Conservation (phyloP, 2,329 filamentous ascomycete genomes). For the Aspergillus ochraceus region DNA sequence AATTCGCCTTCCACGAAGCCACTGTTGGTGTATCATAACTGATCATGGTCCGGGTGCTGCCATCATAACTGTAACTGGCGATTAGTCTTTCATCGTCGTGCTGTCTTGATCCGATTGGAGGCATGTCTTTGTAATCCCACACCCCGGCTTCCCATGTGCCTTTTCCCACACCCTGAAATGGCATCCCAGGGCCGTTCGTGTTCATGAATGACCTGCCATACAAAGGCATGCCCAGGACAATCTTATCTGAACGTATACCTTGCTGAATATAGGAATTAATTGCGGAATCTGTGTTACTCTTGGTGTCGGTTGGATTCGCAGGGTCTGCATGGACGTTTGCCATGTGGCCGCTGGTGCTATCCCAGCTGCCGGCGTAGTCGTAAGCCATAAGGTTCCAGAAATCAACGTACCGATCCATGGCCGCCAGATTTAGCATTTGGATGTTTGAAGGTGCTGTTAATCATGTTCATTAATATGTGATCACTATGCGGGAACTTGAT, state of each 20-base stretch:
- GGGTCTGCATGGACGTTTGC: conserved; percentile 66
- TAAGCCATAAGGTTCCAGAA: conserved; percentile 73
- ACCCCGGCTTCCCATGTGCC: neutral
- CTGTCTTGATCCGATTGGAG: conserved; percentile 64
- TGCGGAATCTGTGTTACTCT: neutral
- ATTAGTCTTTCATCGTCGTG: conserved; percentile 59
- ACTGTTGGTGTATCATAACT: conserved; percentile 73
- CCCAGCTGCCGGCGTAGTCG: conserved; percentile 83
- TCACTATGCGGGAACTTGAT: neutral
- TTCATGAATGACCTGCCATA: neutral
- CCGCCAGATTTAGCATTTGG: conserved; percentile 41
- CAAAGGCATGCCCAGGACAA: conserved; percentile 1
- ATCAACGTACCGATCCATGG: conserved; percentile 50
- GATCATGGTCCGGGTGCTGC: conserved; percentile 61
- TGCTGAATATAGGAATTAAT: neutral
- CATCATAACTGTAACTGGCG: conserved; percentile 73
- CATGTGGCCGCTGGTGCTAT: conserved; percentile 69
- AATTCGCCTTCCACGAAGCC: conserved; percentile 68
- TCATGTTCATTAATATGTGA: neutral
- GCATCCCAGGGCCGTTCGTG: neutral
- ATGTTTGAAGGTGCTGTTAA: conserved; percentile 1
- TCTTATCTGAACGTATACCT: neutral
- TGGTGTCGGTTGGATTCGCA: conserved; percentile 54
- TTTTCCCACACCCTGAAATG: neutral
- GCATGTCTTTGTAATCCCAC: conserved; percentile 49